Base-by-base conservation (phyloP, 208 protist species). In the Leishmania lainsoni region DNA sequence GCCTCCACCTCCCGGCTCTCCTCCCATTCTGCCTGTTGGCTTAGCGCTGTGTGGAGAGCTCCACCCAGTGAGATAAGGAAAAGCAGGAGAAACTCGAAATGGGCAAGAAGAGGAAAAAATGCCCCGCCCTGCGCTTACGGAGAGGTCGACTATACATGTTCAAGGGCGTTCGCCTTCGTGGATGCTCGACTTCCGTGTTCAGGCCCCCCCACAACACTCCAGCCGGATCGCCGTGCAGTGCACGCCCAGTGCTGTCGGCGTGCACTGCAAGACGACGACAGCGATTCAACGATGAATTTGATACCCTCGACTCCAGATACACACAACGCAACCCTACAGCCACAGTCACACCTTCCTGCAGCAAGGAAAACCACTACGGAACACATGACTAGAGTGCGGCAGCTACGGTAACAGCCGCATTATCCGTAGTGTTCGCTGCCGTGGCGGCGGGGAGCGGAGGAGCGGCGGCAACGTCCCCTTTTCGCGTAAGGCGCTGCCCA, bases 401-500 rank as follows among this genome's bases (percentile, higher is more conserved):
- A n/a, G 71, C 71, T 22, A 58, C 71, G 20, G 51, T 51, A 9
- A 20, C 49, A 32, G 26, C 59, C 35, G 35, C 35, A 12, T 89
- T 78, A 2, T 74, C 45, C 0, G 16, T 48, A 42, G 29, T 29
- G 58, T 14, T 49, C 48, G 17, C 75, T 32, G 42, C 56, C 32
- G 39, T 61, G 10, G 61, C 39, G 0, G 68, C 65, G 35, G 51
- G 5, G 10, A 26, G 3, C 74, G 56, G 22, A 20, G 39, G 58
- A 59, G 71, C 54, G 49, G 65, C 29, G 1, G 71, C 35, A 12
- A 54, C 51, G 16, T 84, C 69, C 8, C 61, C 59, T 35, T 78
- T 85, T 10, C 68, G 76, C 10, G 83, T 74, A 35, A 87, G 79
- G 78, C 85, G 76, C 45, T 70, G 66, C 29, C 90, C 26, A 85